These are phyloP conservation scores for Mycena vitilis DNA, from an alignment of 768 basidiomycete species.

Conservation along the genomic window DNA sequence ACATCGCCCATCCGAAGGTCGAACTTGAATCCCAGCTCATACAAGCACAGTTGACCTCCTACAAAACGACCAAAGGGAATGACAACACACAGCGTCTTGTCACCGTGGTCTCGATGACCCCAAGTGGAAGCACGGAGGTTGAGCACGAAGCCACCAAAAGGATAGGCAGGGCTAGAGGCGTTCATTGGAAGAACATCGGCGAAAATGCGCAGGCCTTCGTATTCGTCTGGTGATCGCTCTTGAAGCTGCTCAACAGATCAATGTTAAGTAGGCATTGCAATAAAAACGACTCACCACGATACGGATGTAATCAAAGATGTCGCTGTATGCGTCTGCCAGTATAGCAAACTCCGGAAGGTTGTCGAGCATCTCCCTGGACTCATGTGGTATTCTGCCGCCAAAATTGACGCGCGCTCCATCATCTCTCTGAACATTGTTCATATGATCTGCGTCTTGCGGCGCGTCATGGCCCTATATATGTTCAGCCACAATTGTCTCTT, in stretches of 20 bases:
- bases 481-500: too few relatives aligned
- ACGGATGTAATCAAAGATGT: slow-evolving; percentile 19
- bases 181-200: slow-evolving; percentile 37
- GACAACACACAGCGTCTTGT: slow-evolving; percentile 42
- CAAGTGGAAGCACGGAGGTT: slow-evolving; percentile 39
- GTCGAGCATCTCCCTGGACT: slow-evolving; percentile 9
- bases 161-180: slow-evolving; percentile 34
- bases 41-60: slow-evolving; percentile 4
- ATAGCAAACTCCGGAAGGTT: neutral
- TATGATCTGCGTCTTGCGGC: too few relatives aligned
- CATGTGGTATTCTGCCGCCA: neutral
- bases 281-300: slow-evolving; percentile 2
- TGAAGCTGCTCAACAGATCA: slow-evolving; percentile 32
- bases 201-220: slow-evolving; percentile 35
- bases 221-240: slow-evolving; percentile 38
- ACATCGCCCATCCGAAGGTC: slow-evolving; percentile 1
- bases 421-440: neutral
- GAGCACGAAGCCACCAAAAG: slow-evolving; percentile 43
- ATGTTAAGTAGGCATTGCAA: too few relatives aligned
- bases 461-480: too few relatives aligned
- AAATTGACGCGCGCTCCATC: slow-evolving; percentile 8
- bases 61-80: slow-evolving; percentile 25
- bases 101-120: slow-evolving; percentile 39
- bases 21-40: neutral
- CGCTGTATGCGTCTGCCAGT: slow-evolving; percentile 19